Evolutionary conservation across 2,329 filamentous ascomycete species (phyloP), one percentile per base, ranked within the genome.

Genomic region (Epichloe brachyelytri): DNA sequence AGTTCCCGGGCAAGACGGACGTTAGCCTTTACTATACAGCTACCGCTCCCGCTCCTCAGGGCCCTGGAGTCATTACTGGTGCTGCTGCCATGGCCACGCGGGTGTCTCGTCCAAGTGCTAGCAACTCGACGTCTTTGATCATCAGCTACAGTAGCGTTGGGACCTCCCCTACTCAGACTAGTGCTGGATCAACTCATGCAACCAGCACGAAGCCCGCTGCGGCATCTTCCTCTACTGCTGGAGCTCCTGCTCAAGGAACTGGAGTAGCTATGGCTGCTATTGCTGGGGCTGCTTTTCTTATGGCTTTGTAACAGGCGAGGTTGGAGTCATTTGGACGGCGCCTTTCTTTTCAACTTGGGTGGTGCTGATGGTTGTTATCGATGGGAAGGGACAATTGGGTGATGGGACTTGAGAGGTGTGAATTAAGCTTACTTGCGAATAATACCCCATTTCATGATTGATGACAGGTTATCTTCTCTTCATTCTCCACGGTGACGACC

Each of bases 21-120:
- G 63, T 71, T 11, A 69, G 66, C 51, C 53, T 71, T 34, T 73
- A 73, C 56, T 72, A 68, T 58, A 73, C 70, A 6, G 58, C 65
- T 2, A 65, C 26, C 26, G 26, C 26, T 30, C 26, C 55, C 20
- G 66, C 61, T 1, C 51, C 53, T 5, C 69, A 71, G 53, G 70
- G 70, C 0, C 64, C 66, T 1, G 71, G 72, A 17, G 50, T 57
- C 15, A 71, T 74, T 51, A 73, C 69, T 33, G 70, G 71, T 12
- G 64, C 60, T 40, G 68, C 68, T 8, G 62, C 65, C 19, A 59
- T 57, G 11, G 68, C 68, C 11, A 68, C 65, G 5, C 61, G 59
- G 12, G 40, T 19, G 8, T 44, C 34, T 38, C 65, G 60, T 17
- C 57, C 52, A 10, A 51, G 50, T 34, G 43, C 55, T 19, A 51